Evolutionary conservation across 2,329 filamentous ascomycete species (phyloP).

Genomic region (Fusarium staphyleae): DNA sequence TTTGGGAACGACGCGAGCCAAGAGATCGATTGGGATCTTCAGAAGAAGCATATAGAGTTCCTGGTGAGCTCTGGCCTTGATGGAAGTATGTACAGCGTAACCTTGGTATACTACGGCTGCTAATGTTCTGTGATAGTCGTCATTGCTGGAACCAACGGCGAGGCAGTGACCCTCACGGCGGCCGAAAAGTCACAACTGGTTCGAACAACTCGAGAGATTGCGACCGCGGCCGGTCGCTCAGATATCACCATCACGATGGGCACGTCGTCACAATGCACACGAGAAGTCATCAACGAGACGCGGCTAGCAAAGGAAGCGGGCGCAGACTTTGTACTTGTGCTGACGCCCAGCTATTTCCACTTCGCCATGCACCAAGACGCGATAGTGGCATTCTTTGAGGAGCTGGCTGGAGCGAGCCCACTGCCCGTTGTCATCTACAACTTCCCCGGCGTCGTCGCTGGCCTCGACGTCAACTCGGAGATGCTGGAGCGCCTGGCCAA

Average conservation of each 20-base stretch:
- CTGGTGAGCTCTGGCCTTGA: constrained; percentile 61
- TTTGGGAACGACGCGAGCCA: constrained; percentile 57
- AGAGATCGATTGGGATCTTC: constrained; percentile 63
- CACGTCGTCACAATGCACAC: constrained; percentile 69
- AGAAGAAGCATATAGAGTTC: constrained; percentile 61
- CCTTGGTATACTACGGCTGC: not conserved
- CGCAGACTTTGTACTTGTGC: constrained; percentile 71
- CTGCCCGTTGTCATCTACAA: constrained; percentile 76
- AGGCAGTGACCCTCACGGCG: constrained; percentile 72
- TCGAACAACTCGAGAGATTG: constrained; percentile 64
- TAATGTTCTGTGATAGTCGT: constrained; percentile 54
- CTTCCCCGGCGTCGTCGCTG: constrained; percentile 71
- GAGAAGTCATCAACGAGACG: constrained; percentile 71
- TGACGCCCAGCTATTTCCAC: constrained; percentile 77
- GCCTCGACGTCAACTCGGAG: constrained; percentile 72
- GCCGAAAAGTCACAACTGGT: constrained; percentile 70
- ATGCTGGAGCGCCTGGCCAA: constrained; percentile 64
- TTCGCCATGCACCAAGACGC: constrained; percentile 66
- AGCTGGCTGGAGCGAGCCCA: constrained; percentile 62
- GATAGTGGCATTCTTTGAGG: constrained; percentile 68
- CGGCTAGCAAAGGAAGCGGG: constrained; percentile 67
- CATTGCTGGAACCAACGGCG: constrained; percentile 76
- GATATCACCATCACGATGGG: constrained; percentile 71
- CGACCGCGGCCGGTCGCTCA: constrained; percentile 61
- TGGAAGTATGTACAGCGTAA: constrained; percentile 46